phyloP scores from a whole-genome alignment of 1,284 basidiomycete genomes.

The Heterobasidion irregulare region DNA sequence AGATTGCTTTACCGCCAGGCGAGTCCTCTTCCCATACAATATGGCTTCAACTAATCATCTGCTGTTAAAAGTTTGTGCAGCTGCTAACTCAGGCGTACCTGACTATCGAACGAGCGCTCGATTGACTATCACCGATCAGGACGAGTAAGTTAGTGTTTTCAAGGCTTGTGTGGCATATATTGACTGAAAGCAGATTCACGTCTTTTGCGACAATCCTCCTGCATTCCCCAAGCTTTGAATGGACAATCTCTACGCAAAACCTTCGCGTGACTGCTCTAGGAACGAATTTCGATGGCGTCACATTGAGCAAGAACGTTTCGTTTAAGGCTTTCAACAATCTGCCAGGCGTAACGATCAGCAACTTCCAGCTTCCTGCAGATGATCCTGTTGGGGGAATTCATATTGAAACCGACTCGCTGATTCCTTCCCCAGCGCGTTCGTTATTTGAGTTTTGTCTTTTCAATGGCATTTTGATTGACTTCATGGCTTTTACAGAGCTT shows the following conservation, averaged over 20 bases:
- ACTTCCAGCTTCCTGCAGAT: slow-evolving; percentile 61
- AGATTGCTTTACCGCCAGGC: slow-evolving; percentile 28
- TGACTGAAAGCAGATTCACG: slow-evolving; percentile 42
- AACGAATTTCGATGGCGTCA: slow-evolving; percentile 62
- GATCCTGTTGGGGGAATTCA: slow-evolving; percentile 63
- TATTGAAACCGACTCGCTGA: slow-evolving; percentile 57
- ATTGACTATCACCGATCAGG: slow-evolving; percentile 46
- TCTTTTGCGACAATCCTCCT: slow-evolving; percentile 60
- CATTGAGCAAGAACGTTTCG: slow-evolving; percentile 53
- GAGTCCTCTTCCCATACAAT: neutral
- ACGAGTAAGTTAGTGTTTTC: slow-evolving; percentile 25
- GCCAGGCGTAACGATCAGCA: slow-evolving; percentile 60
- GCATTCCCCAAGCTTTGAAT: slow-evolving; percentile 59
- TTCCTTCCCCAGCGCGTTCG: slow-evolving; percentile 58
- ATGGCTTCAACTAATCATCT: neutral
- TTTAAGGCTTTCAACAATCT: slow-evolving; percentile 69
- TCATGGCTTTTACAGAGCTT: slow-evolving; percentile 32
- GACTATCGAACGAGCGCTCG: slow-evolving; percentile 44
- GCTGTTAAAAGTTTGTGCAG: slow-evolving; percentile 47
- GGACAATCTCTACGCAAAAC: slow-evolving; percentile 60
- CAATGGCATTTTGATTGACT: slow-evolving; percentile 6
- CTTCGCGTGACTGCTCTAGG: slow-evolving; percentile 61
- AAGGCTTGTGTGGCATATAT: neutral
- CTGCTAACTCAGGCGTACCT: slow-evolving; percentile 61
- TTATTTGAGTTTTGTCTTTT: neutral